Evolutionary conservation across 352 stramenopile species (phyloP).

Genomic region (Phytopythium oedochilum): DNA sequence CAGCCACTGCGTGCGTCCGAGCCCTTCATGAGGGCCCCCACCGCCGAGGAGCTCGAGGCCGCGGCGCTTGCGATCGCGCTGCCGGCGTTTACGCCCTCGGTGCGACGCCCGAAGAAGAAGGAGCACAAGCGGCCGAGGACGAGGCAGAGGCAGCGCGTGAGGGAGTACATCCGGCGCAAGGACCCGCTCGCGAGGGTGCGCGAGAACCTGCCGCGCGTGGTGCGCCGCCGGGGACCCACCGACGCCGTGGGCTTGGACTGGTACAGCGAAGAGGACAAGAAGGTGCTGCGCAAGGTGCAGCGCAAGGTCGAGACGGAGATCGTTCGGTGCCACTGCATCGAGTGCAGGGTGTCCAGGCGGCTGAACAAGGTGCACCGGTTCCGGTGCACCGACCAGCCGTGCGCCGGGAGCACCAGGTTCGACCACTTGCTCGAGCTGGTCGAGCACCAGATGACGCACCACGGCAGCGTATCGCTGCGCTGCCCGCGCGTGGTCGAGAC

Average conservation of each 20-base stretch:
- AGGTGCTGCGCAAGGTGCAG: constrained; percentile 1
- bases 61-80: background rate
- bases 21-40: background rate
- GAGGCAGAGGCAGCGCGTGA: too few relatives aligned
- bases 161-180: background rate
- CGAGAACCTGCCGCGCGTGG: background rate
- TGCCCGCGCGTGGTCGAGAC: constrained; percentile 34
- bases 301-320: constrained; percentile 6
- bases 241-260: background rate
- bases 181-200: background rate
- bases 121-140: background rate
- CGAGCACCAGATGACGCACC: constrained; percentile 52
- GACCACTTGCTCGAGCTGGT: constrained; percentile 32
- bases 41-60: background rate
- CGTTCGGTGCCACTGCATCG: background rate
- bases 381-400: constrained; percentile 13
- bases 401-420: constrained; percentile 10
- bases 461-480: constrained; percentile 34
- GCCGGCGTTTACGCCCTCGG: background rate
- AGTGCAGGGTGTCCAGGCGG: constrained; percentile 6
- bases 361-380: constrained; percentile 11
- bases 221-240: too few relatives aligned
- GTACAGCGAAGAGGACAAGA: background rate
- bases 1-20: background rate
- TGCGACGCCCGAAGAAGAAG: background rate